Evolutionary conservation across 129 eudicot genomes (phyloP).

Genomic region (Logfia minima): DNA sequence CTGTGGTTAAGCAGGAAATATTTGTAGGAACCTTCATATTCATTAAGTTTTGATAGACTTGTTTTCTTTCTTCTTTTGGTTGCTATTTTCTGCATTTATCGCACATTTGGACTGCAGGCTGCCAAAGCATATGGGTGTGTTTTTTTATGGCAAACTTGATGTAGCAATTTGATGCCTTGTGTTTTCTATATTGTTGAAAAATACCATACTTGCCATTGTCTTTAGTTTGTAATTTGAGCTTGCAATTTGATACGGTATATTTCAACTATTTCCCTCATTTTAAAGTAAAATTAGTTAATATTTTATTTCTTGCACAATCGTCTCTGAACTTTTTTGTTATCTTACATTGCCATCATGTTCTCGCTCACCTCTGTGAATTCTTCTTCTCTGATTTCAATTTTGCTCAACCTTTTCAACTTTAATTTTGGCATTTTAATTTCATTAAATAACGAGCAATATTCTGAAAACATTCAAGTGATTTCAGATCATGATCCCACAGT

Average conservation of each 20-base stretch:
- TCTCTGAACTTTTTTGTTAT: background rate
- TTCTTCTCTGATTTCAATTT: no score
- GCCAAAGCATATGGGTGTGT: background rate
- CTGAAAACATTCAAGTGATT: background rate
- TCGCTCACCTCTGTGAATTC: no score
- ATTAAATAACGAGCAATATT: background rate
- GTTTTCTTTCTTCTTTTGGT: background rate
- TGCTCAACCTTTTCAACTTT: no score
- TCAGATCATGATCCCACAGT: background rate
- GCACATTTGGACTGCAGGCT: background rate
- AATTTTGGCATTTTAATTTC: no score
- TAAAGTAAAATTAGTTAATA: no score
- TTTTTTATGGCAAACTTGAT: background rate
- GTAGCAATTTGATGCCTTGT: background rate
- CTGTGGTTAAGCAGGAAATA: background rate
- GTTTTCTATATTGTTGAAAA: background rate
- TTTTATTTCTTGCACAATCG: background rate
- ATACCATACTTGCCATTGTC: background rate
- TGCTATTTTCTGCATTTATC: background rate
- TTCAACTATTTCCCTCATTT: no score
- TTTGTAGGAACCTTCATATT: slow-evolving; percentile 23
- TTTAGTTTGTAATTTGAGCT: background rate
- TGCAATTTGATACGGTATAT: background rate
- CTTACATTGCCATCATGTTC: no score
- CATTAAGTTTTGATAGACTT: slow-evolving; percentile 29